Conservation (phyloP, 768 basidiomycete species). For the Lactarius sp. region DNA sequence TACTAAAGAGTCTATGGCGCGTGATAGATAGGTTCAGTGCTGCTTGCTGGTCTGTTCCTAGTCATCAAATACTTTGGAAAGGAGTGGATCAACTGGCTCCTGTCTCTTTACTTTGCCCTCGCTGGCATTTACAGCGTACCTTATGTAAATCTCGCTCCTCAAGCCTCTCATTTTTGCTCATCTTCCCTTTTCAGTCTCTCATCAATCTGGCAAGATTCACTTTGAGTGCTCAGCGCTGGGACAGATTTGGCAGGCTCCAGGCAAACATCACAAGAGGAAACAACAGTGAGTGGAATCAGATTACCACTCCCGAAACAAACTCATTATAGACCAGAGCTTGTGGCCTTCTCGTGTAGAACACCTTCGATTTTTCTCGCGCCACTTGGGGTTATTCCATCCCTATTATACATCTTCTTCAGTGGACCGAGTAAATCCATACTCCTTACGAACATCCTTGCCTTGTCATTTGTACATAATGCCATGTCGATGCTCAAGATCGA, state of each 20-base stretch:
- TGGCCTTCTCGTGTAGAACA: slow-evolving; percentile 47
- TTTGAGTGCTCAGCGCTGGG: slow-evolving; percentile 54
- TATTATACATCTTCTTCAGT: slow-evolving; percentile 49
- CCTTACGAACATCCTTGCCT: slow-evolving; percentile 65
- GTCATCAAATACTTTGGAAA: slow-evolving; percentile 72
- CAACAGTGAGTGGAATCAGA: slow-evolving; percentile 36
- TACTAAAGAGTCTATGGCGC: not conserved
- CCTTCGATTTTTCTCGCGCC: slow-evolving; percentile 55
- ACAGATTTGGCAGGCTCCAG: slow-evolving; percentile 40
- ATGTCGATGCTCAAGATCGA: slow-evolving; percentile 79
- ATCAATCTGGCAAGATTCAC: slow-evolving; percentile 47
- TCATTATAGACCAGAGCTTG: slow-evolving; percentile 32
- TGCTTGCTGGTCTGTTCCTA: slow-evolving; percentile 62
- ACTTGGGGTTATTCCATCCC: slow-evolving; percentile 58
- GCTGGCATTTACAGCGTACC: slow-evolving; percentile 63
- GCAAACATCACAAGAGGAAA: slow-evolving; percentile 44
- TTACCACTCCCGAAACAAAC: not conserved
- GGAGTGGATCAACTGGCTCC: slow-evolving; percentile 77
- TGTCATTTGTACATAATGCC: slow-evolving; percentile 81
- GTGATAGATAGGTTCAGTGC: slow-evolving; percentile 59
- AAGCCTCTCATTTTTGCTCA: not conserved
- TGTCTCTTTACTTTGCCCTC: slow-evolving; percentile 71
- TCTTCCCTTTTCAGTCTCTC: slow-evolving; percentile 38
- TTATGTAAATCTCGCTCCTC: slow-evolving; percentile 43
- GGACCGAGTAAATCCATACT: slow-evolving; percentile 52